phyloP scores from a whole-genome alignment of 768 basidiomycete genomes.

The Termitomyces sp. region DNA sequence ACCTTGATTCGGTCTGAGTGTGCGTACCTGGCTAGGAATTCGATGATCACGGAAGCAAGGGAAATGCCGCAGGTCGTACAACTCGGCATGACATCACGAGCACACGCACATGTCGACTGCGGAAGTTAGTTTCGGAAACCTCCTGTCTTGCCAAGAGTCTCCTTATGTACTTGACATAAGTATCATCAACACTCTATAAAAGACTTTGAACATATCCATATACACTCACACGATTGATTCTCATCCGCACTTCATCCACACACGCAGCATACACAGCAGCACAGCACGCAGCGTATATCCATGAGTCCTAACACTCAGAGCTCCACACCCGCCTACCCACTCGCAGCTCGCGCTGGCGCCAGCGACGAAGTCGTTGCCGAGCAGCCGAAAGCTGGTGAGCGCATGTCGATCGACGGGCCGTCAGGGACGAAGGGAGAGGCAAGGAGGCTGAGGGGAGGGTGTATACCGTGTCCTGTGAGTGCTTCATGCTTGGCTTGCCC shows the following conservation, averaged over 20 bases:
- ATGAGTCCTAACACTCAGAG: neutral
- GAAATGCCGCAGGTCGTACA: no score
- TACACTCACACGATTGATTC: neutral
- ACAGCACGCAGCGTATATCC: neutral
- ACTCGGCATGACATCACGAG: neutral
- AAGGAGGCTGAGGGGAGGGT: conserved; percentile 13
- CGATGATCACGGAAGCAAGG: neutral
- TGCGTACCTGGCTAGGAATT: no score
- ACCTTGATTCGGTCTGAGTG: no score
- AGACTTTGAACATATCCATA: neutral
- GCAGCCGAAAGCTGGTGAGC: neutral
- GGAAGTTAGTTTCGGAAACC: neutral
- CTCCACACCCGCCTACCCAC: neutral
- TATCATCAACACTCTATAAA: neutral
- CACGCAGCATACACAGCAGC: neutral
- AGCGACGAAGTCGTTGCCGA: neutral
- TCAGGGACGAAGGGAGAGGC: conserved; percentile 1
- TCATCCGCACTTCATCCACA: neutral
- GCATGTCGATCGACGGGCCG: neutral
- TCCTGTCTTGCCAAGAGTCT: neutral
- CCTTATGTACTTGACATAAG: neutral
- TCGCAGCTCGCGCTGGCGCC: neutral
- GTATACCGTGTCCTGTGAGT: conserved; percentile 14
- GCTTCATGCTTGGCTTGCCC: neutral
- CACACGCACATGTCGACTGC: neutral